Evolutionary conservation across 2,329 filamentous ascomycete genomes (phyloP), one percentile per base, ranked within the genome.

Genomic region (Beauveria medogensis): DNA sequence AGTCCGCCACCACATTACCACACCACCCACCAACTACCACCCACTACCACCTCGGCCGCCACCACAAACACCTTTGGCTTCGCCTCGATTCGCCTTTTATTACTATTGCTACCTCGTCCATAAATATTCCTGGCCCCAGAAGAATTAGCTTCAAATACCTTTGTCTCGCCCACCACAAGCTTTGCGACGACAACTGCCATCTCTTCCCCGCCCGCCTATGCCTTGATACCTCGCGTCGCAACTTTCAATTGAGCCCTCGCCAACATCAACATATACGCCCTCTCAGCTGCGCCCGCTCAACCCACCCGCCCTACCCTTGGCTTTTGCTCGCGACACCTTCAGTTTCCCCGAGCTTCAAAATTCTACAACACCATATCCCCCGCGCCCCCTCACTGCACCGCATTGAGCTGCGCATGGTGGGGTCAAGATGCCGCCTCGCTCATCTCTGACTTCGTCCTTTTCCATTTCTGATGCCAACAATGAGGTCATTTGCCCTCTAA

Each of bases 401-500:
- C 63, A 44, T 20, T 30, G 56, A 65, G 69, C 74, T 56, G 52
- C 43, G 76, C 74, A 81, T 84, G 82, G 82, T 82, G 78, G 80
- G 79, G 76, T 80, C 80, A 82, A 82, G 78, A 96, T 96, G 92
- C 92, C 92, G 78, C 91, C 91, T 72, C 87, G 91, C 82, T 85
- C 89, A 70, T 88, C 90, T 67, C 82, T 96, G 72, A 94, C 90
- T 65, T 91, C 90, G 72, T 94, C 91, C 66, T 96, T 96, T 76
- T 92, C 91, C 67, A 90, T 96, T 70, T 90, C 90, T 70, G 91
- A 96, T 80, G 84, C 89, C 75, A 93, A 90, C 76, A 95, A 95
- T 75, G 93, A 97, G 78, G 94, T 99, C 72, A 90, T 97, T 71
- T 99, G 94, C 78, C 94, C 94, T 67, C 81, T 99, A 75, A 87